These are phyloP conservation scores for Plasmopara viticola DNA, from an alignment of 352 stramenopile genomes.

Conservation along the genomic window DNA sequence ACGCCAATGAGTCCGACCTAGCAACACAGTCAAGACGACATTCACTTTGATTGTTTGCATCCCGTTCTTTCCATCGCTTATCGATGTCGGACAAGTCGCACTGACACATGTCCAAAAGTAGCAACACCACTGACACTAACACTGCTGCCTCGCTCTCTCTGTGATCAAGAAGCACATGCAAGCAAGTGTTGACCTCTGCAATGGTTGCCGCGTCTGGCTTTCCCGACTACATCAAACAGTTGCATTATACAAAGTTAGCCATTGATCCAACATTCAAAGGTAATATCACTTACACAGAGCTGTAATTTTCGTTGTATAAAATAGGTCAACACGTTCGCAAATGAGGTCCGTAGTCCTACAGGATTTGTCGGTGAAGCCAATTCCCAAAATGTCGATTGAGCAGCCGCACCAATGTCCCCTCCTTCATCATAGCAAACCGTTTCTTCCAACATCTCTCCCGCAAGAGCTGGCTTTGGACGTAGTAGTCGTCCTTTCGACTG, in stretches of 20 bases:
- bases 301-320: slow-evolving; percentile 36
- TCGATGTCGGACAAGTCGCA: slow-evolving; percentile 34
- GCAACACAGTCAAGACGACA: slow-evolving; percentile 6
- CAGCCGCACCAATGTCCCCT: slow-evolving; percentile 30
- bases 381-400: slow-evolving; percentile 37
- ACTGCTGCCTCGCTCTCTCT: slow-evolving; percentile 26
- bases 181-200: slow-evolving; percentile 35
- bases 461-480: slow-evolving; percentile 10
- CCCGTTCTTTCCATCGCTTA: slow-evolving; percentile 18
- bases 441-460: slow-evolving; percentile 35
- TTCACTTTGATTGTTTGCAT: slow-evolving; percentile 8
- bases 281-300: slow-evolving; percentile 18
- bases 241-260: slow-evolving; percentile 2
- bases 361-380: slow-evolving; percentile 18
- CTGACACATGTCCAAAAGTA: slow-evolving; percentile 32
- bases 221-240: slow-evolving; percentile 12
- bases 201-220: slow-evolving; percentile 12
- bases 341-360: slow-evolving; percentile 18
- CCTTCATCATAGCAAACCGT: slow-evolving; percentile 43
- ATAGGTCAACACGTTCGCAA: slow-evolving; percentile 26
- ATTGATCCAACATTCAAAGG: not conserved
- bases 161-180: slow-evolving; percentile 24
- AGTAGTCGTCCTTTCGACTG: slow-evolving; percentile 13
- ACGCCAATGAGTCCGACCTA: slow-evolving; percentile 28
- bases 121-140: slow-evolving; percentile 24